Conservation (phyloP, 2,329 filamentous ascomycete species). For the Botryotinia narcissicola region DNA sequence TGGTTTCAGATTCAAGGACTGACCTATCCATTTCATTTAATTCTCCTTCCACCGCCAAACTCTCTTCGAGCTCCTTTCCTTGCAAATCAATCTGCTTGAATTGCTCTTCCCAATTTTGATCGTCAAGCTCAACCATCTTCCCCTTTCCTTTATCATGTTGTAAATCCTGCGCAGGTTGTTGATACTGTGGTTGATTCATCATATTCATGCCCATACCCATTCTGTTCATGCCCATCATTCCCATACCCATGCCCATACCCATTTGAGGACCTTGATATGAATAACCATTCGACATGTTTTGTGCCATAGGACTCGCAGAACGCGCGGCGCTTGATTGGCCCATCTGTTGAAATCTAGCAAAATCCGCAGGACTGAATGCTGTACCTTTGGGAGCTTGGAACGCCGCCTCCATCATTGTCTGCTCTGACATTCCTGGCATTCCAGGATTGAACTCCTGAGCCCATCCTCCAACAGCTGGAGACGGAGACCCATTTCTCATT, state of each 20-base stretch:
- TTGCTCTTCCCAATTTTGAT: conserved; percentile 93
- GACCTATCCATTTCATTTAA: conserved; percentile 86
- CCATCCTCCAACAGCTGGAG: conserved; percentile 52
- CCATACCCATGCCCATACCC: conserved; percentile 43
- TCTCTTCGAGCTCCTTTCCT: conserved; percentile 46
- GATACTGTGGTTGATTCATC: conserved; percentile 44
- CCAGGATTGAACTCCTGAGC: conserved; percentile 62
- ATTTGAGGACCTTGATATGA: conserved; percentile 57
- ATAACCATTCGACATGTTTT: conserved; percentile 46
- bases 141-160: conserved; percentile 72
- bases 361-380: conserved; percentile 79
- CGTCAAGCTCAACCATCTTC: conserved; percentile 91
- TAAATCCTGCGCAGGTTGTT: conserved; percentile 43
- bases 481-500: conserved; percentile 34
- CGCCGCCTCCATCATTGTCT: conserved; percentile 69
- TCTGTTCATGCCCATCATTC: conserved; percentile 56
- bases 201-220: conserved; percentile 57
- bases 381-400: conserved; percentile 58
- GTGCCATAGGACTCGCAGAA: conserved; percentile 57
- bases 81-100: conserved; percentile 83
- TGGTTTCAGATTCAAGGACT: conserved; percentile 69
- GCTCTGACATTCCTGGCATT: conserved; percentile 47
- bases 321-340: conserved; percentile 53
- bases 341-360: conserved; percentile 79
- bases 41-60: conserved; percentile 52